Evolutionary conservation across 176 grass and related monocot genomes (phyloP).

Genomic region (Hsuehochloa calcarea): DNA sequence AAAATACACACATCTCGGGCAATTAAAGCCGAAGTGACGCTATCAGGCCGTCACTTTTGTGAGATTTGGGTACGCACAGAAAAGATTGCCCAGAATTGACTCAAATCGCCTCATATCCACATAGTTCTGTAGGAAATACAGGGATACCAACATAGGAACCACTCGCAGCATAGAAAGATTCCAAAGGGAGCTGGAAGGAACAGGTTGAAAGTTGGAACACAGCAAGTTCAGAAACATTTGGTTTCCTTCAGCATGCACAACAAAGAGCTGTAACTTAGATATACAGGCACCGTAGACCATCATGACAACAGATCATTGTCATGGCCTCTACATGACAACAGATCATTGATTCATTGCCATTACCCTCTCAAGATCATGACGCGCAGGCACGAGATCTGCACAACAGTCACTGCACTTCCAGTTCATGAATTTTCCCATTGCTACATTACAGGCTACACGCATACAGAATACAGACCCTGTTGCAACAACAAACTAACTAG

Average conservation of each 20-base stretch:
- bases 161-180: background rate
- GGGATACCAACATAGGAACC: background rate
- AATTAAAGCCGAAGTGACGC: background rate
- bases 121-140: background rate
- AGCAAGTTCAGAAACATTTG: background rate
- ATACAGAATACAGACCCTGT: background rate
- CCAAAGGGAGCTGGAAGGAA: background rate
- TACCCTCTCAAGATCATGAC: background rate
- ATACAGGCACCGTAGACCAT: background rate
- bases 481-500: background rate
- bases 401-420: background rate
- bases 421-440: background rate
- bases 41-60: background rate
- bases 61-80: background rate
- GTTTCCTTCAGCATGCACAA: background rate
- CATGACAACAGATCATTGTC: background rate
- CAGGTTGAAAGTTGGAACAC: background rate
- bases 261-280: background rate
- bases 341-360: background rate
- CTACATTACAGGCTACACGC: conserved; percentile 7
- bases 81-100: conserved; percentile 28
- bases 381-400: background rate
- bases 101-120: background rate
- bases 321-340: background rate
- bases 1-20: background rate